Evolutionary conservation across 2,329 filamentous ascomycete genomes (phyloP).

Genomic region (Penicillium corylophilum): DNA sequence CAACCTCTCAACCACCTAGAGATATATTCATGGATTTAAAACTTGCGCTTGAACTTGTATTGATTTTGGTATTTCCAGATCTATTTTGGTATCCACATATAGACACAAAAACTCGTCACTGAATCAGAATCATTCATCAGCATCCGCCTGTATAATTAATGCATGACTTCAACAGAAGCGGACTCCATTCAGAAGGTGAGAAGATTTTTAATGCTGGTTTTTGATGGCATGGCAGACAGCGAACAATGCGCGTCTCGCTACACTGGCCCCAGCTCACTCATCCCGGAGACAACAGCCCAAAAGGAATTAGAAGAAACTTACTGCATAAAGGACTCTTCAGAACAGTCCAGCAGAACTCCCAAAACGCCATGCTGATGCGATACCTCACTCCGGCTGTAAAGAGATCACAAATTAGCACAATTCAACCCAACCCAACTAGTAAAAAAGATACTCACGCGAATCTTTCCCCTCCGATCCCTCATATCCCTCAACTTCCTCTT

Average conservation of each 20-base stretch:
- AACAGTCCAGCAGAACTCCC: slow-evolving; percentile 15
- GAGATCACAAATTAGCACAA: slow-evolving; percentile 13
- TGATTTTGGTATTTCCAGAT: neutral
- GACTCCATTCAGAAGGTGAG: slow-evolving; percentile 59
- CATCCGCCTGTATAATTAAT: neutral
- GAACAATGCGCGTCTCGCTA: slow-evolving; percentile 37
- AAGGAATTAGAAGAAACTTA: slow-evolving; percentile 16
- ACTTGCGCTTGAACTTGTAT: neutral
- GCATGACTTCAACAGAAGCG: neutral
- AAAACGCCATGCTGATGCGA: slow-evolving; percentile 31
- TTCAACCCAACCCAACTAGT: neutral
- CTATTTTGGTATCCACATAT: neutral
- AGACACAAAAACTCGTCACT: neutral
- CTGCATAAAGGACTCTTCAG: slow-evolving; percentile 13
- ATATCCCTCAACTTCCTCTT: slow-evolving; percentile 68
- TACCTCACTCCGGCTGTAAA: slow-evolving; percentile 35
- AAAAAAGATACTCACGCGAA: slow-evolving; percentile 44
- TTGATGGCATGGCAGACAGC: slow-evolving; percentile 56
- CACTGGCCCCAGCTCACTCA: slow-evolving; percentile 57
- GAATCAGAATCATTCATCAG: slow-evolving; percentile 6
- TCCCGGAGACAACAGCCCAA: slow-evolving; percentile 32
- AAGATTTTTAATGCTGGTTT: slow-evolving; percentile 65
- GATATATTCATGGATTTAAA: too few species aligned
- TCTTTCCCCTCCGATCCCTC: slow-evolving; percentile 64
- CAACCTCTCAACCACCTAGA: too few species aligned